A percentile compares a stretch with the other conserved stretches of the same genome.
Conservation (phyloP, 2,329 filamentous ascomycete genomes). For the Parasarocladium wereldwijsianum region DNA sequence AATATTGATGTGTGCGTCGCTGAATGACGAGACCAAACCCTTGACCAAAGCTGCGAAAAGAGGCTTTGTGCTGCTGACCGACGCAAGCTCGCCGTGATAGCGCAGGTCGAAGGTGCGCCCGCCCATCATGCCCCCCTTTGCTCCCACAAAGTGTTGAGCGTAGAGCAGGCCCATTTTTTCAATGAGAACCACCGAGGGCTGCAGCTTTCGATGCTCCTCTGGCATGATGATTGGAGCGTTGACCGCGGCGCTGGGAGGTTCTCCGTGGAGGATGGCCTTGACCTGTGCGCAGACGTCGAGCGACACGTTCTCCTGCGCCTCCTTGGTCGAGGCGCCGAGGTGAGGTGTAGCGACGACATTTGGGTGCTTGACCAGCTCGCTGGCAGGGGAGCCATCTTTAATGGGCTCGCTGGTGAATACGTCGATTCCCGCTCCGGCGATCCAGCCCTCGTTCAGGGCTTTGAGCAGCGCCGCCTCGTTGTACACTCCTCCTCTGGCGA, state of each 20-base stretch:
- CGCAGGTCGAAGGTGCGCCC: constrained; percentile 60
- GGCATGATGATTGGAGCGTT: constrained; percentile 72
- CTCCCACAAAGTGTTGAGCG: constrained; percentile 53
- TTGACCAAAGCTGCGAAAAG: constrained; percentile 69
- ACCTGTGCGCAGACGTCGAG: constrained; percentile 75
- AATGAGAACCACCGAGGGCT: constrained; percentile 61
- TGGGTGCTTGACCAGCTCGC: constrained; percentile 49
- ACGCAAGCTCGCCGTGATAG: constrained; percentile 62
- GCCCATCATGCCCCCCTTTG: constrained; percentile 30
- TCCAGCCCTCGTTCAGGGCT: constrained; percentile 54
- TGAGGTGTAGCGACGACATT: constrained; percentile 68
- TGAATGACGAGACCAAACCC: constrained; percentile 56
- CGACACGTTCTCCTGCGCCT: constrained; percentile 74
- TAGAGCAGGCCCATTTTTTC: constrained; percentile 71
- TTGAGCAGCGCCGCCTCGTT: constrained; percentile 60
- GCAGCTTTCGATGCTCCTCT: constrained; percentile 63
- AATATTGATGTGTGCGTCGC: constrained; percentile 60
- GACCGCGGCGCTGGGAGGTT: constrained; percentile 61
- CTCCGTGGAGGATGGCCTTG: constrained; percentile 55
- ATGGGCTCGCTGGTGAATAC: constrained; percentile 69
- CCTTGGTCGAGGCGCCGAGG: constrained; percentile 63
- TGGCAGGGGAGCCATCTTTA: constrained; percentile 35
- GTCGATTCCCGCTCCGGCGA: constrained; percentile 58
- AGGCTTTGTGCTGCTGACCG: constrained; percentile 59
- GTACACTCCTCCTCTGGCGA: constrained; percentile 66